Evolutionary conservation across 805 yeast genomes (phyloP).

Genomic region (Phaffomyces opuntiae): DNA sequence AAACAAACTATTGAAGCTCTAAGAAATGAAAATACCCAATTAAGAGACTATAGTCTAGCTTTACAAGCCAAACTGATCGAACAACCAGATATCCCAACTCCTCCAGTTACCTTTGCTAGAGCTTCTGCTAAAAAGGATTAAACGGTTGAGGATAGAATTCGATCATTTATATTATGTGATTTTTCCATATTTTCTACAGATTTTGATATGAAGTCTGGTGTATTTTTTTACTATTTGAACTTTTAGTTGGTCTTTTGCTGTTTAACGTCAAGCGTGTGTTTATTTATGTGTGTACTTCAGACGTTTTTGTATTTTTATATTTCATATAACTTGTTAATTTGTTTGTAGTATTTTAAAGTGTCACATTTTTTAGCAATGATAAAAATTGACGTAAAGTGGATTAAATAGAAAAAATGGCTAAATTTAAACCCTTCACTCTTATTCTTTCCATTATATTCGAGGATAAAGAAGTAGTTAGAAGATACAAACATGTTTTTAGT

Average conservation of each 20-base stretch:
- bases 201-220: background rate
- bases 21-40: conserved; percentile 60
- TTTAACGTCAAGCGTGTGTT: no score
- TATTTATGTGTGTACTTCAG: no score
- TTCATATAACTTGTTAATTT: no score
- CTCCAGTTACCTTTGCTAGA: conserved; percentile 24
- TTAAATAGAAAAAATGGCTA: no score
- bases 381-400: no score
- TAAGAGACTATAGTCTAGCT: conserved; percentile 65
- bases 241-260: no score
- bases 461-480: no score
- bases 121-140: conserved; percentile 9
- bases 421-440: background rate
- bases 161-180: no score
- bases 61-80: conserved; percentile 63
- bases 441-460: background rate
- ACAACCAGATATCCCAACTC: conserved; percentile 35
- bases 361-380: no score
- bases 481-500: conserved; percentile 11
- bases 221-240: background rate
- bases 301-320: no score
- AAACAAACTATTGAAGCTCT: conserved; percentile 61
- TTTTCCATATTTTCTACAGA: background rate
- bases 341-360: no score
- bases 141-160: background rate